Evolutionary conservation across 2,329 filamentous ascomycete genomes (phyloP).

Genomic region (Clonostachys rosea): DNA sequence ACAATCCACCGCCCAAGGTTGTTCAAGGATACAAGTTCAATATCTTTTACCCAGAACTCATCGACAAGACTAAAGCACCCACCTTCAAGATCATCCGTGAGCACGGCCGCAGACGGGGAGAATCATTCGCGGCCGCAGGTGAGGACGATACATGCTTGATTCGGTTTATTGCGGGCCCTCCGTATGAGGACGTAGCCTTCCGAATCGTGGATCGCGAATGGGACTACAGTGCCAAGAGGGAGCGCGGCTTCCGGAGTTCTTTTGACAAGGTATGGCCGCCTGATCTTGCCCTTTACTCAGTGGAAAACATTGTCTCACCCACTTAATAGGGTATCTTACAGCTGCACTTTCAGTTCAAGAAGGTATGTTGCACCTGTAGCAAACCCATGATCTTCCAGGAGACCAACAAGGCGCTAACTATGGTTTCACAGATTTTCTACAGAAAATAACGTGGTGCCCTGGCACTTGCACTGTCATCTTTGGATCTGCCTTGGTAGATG

Average conservation of each 20-base stretch:
- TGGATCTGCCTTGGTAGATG: no score
- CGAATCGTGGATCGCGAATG: slow-evolving; percentile 97
- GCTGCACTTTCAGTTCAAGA: slow-evolving; percentile 98
- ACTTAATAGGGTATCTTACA: slow-evolving; percentile 76
- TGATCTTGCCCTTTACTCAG: not conserved
- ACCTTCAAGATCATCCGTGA: slow-evolving; percentile 96
- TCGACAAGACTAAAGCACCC: slow-evolving; percentile 90
- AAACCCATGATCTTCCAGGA: not conserved
- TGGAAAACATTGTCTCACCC: not conserved
- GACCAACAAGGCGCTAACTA: slow-evolving; percentile 11
- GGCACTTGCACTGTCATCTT: no score
- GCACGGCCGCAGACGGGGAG: slow-evolving; percentile 80
- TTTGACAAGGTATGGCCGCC: slow-evolving; percentile 81
- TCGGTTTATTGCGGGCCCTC: slow-evolving; percentile 88
- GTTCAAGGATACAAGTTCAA: slow-evolving; percentile 99
- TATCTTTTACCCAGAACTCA: slow-evolving; percentile 96
- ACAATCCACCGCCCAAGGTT: slow-evolving; percentile 95
- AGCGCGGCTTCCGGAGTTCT: slow-evolving; percentile 90
- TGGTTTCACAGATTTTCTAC: slow-evolving; percentile 45
- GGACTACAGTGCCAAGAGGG: slow-evolving; percentile 95
- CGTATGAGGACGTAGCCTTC: slow-evolving; percentile 96
- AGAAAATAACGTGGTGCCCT: slow-evolving; percentile 33
- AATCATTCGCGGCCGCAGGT: slow-evolving; percentile 88
- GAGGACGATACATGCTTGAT: slow-evolving; percentile 98
- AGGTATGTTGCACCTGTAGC: slow-evolving; percentile 49